These are phyloP conservation scores for Peniophora sp. DNA, from an alignment of 1,284 basidiomycete species.

Conservation along the genomic window DNA sequence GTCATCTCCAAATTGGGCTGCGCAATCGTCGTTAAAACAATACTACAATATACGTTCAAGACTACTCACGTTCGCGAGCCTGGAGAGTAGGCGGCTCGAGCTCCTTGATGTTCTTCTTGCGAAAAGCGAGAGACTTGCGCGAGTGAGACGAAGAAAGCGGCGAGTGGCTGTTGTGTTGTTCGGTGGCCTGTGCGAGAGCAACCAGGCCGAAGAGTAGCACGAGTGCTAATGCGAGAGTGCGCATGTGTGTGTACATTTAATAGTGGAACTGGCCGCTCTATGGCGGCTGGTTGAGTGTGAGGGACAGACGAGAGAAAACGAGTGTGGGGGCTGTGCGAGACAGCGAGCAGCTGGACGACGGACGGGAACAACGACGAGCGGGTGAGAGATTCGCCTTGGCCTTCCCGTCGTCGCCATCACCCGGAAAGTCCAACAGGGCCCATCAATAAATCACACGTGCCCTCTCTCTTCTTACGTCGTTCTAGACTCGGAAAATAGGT, in stretches of 20 bases:
- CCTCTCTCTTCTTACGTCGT: no score
- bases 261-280: not conserved
- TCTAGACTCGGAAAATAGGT: no score
- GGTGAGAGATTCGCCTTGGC: not conserved
- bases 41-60: not conserved
- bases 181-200: conserved; percentile 20
- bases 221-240: not conserved
- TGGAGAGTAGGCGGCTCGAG: conserved; percentile 4
- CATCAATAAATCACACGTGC: not conserved
- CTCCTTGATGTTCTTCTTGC: conserved; percentile 14
- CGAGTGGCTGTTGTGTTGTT: conserved; percentile 17
- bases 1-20: not conserved
- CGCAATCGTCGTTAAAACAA: not conserved
- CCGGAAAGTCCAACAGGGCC: not conserved
- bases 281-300: conserved; percentile 5
- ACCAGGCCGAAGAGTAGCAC: conserved; percentile 14
- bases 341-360: not conserved
- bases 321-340: not conserved
- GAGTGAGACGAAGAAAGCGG: conserved; percentile 31
- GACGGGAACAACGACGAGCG: not conserved
- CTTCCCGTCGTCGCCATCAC: not conserved
- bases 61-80: not conserved
- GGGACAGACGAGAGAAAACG: conserved; percentile 3
- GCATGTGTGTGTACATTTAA: not conserved
- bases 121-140: conserved; percentile 28